Evolutionary conservation across 805 yeast species (phyloP).

Genomic region (Lipomyces starkeyi): DNA sequence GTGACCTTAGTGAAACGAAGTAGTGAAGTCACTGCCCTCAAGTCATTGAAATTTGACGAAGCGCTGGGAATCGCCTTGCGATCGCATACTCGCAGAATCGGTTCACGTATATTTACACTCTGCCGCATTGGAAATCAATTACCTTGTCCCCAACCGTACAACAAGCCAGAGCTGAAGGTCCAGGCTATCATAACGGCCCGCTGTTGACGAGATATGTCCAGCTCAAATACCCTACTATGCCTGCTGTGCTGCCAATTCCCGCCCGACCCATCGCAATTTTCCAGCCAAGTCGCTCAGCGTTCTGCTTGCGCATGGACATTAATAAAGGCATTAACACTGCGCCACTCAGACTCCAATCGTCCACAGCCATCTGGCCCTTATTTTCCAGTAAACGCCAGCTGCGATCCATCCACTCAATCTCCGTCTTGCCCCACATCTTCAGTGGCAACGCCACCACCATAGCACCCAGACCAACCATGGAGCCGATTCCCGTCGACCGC

Average conservation of each 20-base stretch:
- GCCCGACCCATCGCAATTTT: neutral
- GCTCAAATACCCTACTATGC: neutral
- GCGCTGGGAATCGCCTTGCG: no score
- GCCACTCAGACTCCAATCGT: slow-evolving; percentile 2
- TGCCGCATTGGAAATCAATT: no score
- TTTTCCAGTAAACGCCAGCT: slow-evolving; percentile 5
- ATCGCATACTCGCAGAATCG: no score
- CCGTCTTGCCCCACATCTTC: neutral
- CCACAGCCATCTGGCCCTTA: slow-evolving; percentile 3
- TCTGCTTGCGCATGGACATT: neutral
- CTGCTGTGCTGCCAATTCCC: neutral
- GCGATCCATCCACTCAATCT: slow-evolving; percentile 7
- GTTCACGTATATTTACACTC: no score
- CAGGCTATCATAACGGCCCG: no score
- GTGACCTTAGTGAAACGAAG: no score
- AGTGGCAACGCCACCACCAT: slow-evolving; percentile 2
- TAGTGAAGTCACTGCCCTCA: no score
- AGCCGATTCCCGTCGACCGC: slow-evolving; percentile 1
- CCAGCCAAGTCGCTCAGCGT: neutral
- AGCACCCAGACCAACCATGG: neutral
- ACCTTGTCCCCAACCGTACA: no score
- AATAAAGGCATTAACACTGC: neutral
- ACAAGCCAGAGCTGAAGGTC: no score
- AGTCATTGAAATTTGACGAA: no score
- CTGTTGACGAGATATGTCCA: no score